Evolutionary conservation across 83 land plant genomes (phyloP).

Genomic region (Diphasiastrum complanatum): DNA sequence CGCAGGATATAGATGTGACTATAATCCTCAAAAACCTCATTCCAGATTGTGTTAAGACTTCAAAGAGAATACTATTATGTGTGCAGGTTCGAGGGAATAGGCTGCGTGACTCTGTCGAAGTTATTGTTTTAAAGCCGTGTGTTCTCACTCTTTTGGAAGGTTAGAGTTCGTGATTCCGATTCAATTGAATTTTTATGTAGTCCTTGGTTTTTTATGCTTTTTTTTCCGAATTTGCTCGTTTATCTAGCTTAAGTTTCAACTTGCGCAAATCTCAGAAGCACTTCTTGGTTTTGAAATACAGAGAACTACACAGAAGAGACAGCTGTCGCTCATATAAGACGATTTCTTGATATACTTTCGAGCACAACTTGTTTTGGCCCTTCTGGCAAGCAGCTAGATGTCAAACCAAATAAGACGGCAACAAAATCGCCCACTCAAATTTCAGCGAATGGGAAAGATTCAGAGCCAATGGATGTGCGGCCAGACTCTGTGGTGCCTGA

Average conservation of each 20-base stretch:
- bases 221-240: not conserved
- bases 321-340: slow-evolving; percentile 64
- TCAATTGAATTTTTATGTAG: not conserved
- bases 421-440: not conserved
- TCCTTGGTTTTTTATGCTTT: not conserved
- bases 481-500: no score
- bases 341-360: slow-evolving; percentile 70
- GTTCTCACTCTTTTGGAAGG: slow-evolving; percentile 64
- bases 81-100: slow-evolving; percentile 64
- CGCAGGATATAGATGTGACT: no score
- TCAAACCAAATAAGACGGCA: not conserved
- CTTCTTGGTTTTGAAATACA: slow-evolving; percentile 29
- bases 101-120: slow-evolving; percentile 70
- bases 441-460: not conserved
- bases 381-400: slow-evolving; percentile 27
- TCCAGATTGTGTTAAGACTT: not conserved
- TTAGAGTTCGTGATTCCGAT: slow-evolving; percentile 9
- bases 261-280: not conserved
- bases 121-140: slow-evolving; percentile 70
- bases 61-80: not conserved
- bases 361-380: slow-evolving; percentile 70
- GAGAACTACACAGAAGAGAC: slow-evolving; percentile 71
- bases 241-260: not conserved
- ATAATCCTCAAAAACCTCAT: not conserved
- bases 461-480: not conserved